Base-by-base conservation (phyloP, 1,284 basidiomycete species). In the Puccinia novopanici region DNA sequence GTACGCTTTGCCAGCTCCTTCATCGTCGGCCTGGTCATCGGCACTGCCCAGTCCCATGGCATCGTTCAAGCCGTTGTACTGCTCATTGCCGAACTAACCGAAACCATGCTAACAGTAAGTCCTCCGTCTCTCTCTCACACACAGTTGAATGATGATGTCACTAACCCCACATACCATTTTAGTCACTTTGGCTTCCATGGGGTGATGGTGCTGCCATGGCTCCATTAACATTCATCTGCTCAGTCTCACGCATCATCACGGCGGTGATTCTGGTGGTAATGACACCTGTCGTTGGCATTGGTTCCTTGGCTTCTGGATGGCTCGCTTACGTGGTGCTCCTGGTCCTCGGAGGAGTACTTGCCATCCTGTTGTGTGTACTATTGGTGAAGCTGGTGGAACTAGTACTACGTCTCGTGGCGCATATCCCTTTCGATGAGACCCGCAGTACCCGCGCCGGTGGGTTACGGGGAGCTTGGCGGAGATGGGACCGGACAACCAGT, bases 131-230 rank as follows among this genome's bases (percentile, higher is more conserved):
- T 45, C 45, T 45, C 45, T 45, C 8, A 45, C n/a, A n/a, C n/a
- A n/a, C n/a, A n/a, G n/a, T n/a, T n/a, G n/a, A n/a, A n/a, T n/a
- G n/a, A n/a, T n/a, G n/a, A n/a, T n/a, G n/a, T n/a, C n/a, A n/a
- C n/a, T n/a, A n/a, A n/a, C n/a, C n/a, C n/a, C n/a, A n/a, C n/a
- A n/a, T n/a, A n/a, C n/a, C n/a, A n/a, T n/a, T n/a, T n/a, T 24
- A 80, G 77, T 80, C 77, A 40, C 68, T 80, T n/a, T 80, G 77
- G 77, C 70, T 80, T n/a, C 77, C 77, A 4, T 80, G 70, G 68
- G 77, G 77, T 61, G 68, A 80, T 6, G 77, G 77, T 8, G 77
- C 77, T n/a, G 77, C 77, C 22, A 80, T 80, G 77, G 77, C 68
- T 30, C 77, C 77, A 3, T 40, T 80, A 15, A 42, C 70, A 9